Conservation (phyloP, 371 early-diverging fungal species). For the Thermomucor indicae-seudaticae region DNA sequence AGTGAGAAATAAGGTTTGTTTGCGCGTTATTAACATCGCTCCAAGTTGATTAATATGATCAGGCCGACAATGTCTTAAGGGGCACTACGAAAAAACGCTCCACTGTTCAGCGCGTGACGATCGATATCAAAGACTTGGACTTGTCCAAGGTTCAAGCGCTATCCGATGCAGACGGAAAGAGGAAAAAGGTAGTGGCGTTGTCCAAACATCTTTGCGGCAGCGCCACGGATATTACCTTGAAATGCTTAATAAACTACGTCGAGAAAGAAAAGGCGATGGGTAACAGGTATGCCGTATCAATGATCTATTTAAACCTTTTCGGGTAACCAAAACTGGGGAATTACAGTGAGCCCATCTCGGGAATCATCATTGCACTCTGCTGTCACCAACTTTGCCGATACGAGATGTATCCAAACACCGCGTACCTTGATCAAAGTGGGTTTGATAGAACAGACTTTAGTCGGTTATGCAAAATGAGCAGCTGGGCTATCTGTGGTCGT, state of each 20-base stretch:
- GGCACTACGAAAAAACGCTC: slow-evolving; percentile 30
- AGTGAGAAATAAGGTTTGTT: slow-evolving; percentile 61
- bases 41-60: neutral
- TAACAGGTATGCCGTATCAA: slow-evolving; percentile 17
- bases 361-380: slow-evolving; percentile 85
- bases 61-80: slow-evolving; percentile 43
- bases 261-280: slow-evolving; percentile 28
- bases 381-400: slow-evolving; percentile 88
- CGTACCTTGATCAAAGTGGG: slow-evolving; percentile 50
- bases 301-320: neutral
- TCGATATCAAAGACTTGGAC: slow-evolving; percentile 84
- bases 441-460: slow-evolving; percentile 55
- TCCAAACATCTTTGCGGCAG: slow-evolving; percentile 94
- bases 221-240: slow-evolving; percentile 86
- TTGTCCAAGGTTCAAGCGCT: slow-evolving; percentile 45
- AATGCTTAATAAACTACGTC: slow-evolving; percentile 64
- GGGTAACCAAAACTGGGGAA: neutral
- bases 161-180: slow-evolving; percentile 19
- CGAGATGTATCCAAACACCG: slow-evolving; percentile 69
- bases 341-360: slow-evolving; percentile 46
- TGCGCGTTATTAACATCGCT: neutral
- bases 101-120: slow-evolving; percentile 58
- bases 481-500: slow-evolving; percentile 68
- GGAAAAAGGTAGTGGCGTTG: slow-evolving; percentile 61
- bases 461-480: slow-evolving; percentile 59